Conservation (phyloP, 73 alveolate species). For the Paramecium bursaria region DNA sequence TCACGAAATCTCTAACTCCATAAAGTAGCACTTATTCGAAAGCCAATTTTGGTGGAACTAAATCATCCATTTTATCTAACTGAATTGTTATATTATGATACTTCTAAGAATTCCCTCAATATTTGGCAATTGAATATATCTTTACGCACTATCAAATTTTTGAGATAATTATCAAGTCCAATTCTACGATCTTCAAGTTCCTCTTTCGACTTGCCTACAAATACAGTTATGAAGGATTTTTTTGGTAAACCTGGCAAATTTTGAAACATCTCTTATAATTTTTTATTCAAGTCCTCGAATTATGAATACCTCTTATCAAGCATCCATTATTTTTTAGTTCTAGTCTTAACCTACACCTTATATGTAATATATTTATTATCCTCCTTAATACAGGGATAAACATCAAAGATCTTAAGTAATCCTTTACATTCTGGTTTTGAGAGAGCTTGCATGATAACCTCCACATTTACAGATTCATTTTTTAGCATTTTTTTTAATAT, state of each 20-base stretch:
- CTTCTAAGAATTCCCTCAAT: conserved; percentile 57
- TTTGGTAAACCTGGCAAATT: conserved; percentile 64
- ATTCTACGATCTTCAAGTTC: conserved; percentile 60
- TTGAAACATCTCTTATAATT: conserved; percentile 28
- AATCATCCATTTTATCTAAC: conserved; percentile 42
- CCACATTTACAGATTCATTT: conserved; percentile 37
- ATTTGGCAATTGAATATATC: conserved; percentile 62
- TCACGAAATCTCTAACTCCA: conserved; percentile 64
- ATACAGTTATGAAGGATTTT: conserved; percentile 52
- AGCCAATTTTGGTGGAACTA: neutral
- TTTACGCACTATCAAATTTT: conserved; percentile 40
- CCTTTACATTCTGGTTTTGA: conserved; percentile 22
- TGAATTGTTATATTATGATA: neutral
- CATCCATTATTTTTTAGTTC: conserved; percentile 55
- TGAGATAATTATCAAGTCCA: conserved; percentile 64
- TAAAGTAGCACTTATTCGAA: neutral
- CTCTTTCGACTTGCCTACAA: conserved; percentile 53
- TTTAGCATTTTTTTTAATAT: conserved; percentile 8
- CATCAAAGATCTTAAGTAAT: conserved; percentile 28
- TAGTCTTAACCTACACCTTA: conserved; percentile 33
- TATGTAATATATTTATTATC: conserved; percentile 47
- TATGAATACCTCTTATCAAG: conserved; percentile 60
- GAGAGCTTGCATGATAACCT: conserved; percentile 49
- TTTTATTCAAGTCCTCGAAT: conserved; percentile 68
- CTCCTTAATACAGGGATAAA: conserved; percentile 51